Conservation (phyloP, 2,329 filamentous ascomycete genomes). For the Alternaria angustiovoidea region DNA sequence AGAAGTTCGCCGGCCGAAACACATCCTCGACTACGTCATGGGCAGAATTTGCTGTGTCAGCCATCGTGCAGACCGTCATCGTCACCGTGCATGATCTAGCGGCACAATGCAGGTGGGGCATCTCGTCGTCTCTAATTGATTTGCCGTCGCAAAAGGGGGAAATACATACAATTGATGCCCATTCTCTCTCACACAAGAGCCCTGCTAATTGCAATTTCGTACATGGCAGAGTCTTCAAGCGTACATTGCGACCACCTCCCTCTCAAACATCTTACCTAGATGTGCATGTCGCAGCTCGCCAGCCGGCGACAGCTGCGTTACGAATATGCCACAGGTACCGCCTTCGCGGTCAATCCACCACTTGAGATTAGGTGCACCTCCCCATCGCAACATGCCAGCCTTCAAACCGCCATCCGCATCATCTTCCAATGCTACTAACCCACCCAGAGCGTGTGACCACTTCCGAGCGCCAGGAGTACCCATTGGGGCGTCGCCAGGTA, state of each 20-base stretch:
- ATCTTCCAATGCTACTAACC: slow-evolving; percentile 24
- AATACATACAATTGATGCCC: neutral
- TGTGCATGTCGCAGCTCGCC: slow-evolving; percentile 30
- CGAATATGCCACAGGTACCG: slow-evolving; percentile 26
- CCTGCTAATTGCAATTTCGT: neutral
- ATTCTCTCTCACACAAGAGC: neutral
- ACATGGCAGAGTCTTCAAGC: neutral
- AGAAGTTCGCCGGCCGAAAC: slow-evolving; percentile 3
- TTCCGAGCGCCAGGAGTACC: slow-evolving; percentile 17
- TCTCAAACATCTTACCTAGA: slow-evolving; percentile 30
- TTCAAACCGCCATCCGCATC: slow-evolving; percentile 19
- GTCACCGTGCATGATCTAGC: slow-evolving; percentile 11
- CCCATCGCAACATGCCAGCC: slow-evolving; percentile 26
- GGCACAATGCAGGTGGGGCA: slow-evolving; percentile 1
- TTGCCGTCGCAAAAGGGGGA: neutral
- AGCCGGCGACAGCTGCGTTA: slow-evolving; percentile 33
- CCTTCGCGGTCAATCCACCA: slow-evolving; percentile 38
- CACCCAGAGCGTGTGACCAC: slow-evolving; percentile 27
- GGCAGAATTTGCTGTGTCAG: slow-evolving; percentile 12
- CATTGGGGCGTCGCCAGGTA: slow-evolving; percentile 23
- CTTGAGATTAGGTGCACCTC: slow-evolving; percentile 31
- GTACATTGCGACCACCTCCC: slow-evolving; percentile 18
- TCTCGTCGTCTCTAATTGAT: neutral
- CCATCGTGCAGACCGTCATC: neutral
- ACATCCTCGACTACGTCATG: slow-evolving; percentile 6